Percentiles rank a stretch among this genome's conserved stretches.
phyloP scores from a whole-genome alignment of 352 stramenopile species.

The Globisporangium iwayamae region DNA sequence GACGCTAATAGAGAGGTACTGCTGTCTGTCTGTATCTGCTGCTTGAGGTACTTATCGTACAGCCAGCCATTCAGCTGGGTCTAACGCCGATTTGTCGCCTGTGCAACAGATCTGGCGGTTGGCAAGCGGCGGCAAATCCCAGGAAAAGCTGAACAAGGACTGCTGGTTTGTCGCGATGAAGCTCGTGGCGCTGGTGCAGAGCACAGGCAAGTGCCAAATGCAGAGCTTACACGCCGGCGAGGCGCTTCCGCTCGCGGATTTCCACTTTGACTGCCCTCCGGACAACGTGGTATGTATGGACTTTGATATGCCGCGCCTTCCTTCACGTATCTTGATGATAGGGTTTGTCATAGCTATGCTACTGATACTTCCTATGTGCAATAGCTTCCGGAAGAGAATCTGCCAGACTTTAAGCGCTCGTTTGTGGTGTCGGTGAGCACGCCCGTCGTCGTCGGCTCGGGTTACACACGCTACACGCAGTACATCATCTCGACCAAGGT shows the following conservation, averaged over 20 bases:
- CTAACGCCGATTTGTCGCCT: neutral
- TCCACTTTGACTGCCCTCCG: conserved; percentile 71
- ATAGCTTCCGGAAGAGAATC: conserved; percentile 50
- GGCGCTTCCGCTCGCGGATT: conserved; percentile 65
- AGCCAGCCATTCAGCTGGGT: neutral
- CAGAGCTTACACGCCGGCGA: conserved; percentile 77
- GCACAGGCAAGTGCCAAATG: conserved; percentile 79
- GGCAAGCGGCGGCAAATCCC: conserved; percentile 84
- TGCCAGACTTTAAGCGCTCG: conserved; percentile 43
- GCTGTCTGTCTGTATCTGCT: neutral
- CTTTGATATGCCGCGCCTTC: neutral
- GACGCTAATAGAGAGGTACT: conserved; percentile 80
- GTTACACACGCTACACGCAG: conserved; percentile 85
- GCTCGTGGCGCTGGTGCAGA: conserved; percentile 84
- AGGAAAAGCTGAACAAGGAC: conserved; percentile 85
- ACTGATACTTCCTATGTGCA: neutral
- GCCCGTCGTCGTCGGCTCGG: conserved; percentile 69
- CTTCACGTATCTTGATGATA: neutral
- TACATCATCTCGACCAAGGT: conserved; percentile 88
- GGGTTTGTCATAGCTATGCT: neutral
- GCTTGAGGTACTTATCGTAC: neutral
- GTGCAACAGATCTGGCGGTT: conserved; percentile 73
- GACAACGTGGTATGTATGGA: conserved; percentile 66
- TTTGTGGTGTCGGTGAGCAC: conserved; percentile 80
- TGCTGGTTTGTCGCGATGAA: conserved; percentile 91